Evolutionary conservation across 1,139 yeast species (phyloP), one percentile per base, ranked within the genome.

Genomic region (Suhomyces wounanorum): DNA sequence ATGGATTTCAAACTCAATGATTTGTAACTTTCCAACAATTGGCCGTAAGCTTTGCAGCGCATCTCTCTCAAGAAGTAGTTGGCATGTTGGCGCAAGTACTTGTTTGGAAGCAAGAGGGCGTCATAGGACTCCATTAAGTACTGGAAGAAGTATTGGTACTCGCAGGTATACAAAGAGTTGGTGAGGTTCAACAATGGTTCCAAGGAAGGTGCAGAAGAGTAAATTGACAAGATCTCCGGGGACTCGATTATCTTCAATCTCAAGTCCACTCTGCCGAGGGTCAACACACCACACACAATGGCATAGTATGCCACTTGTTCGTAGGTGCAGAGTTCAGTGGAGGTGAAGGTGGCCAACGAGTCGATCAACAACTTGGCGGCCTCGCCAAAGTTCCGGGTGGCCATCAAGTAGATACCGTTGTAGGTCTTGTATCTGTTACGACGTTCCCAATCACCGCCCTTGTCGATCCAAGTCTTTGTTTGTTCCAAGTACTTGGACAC

Each of bases 371-470:
- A 75, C 53, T 83, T 82, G 3, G 97, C 84, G 1, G 96, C 97
- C 59, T 89, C 96, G 31, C 75, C 74, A 63, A 95, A 95, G 63
- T 90, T 85, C 63, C 99, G 83, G 26, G 94, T 85, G 14, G 96
- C 88, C 79, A 94, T 73, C 47, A 83, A 76, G 67, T 89, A 89
- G 49, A 94, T 79, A 21, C 99, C 99, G 55, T 82, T 73, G 71
- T 94, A 95, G 8, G 98, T 90, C 73, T 95, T 94, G 76, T 83
- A 90, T 60, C 97, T 78, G 73, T 95, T 94, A 65, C 97, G 84
- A 69, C 99, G 89, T 72, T 95, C 99, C 99, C 99, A 94, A 68
- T 94, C 99, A 53, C 99, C 99, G 48, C 99, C 99, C 63, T 90
- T 87, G 62, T 94, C 99, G 63, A 94, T 90, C 65, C 89, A 75